Base-by-base conservation (phyloP, 2,329 filamentous ascomycete genomes). In the Trichoderma sp. region DNA sequence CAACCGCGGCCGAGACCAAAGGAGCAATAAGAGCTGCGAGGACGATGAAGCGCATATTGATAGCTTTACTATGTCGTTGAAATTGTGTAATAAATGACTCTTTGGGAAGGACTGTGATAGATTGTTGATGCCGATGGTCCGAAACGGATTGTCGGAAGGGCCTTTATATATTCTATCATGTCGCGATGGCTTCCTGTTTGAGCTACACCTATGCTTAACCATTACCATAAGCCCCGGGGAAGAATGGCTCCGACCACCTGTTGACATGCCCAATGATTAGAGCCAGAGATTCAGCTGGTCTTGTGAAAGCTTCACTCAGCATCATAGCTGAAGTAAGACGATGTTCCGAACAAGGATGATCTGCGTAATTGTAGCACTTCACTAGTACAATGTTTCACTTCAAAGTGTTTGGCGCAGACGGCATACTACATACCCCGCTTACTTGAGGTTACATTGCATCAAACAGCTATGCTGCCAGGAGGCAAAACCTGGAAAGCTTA, bases 1-100 rank as follows among this genome's bases (percentile, higher is more conserved):
- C 64, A 43, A 67, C 64, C 11, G 64, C 64, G 20, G 64, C 64
- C 13, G 64, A 67, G 23, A 34, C 64, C 9, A 67, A 11, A 9
- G 64, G 64, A 30, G 64, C 50, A 20, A 67, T n/a, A 30, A 67
- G 64, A 67, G 64, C 50, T 3, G 64, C 64, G 34, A 67, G 6
- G 34, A 67, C 23, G 23, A 67, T 58, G 50, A 67, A 67, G 3
- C 50, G 64, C 64, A 67, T 67, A 8, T 67, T 67, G 4, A n/a
- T 6, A 6, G 17, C 17, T 65, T 64, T 32, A 17, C n/a, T 39
- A 20, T 36, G 3, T 30, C 23, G 12, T 20, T 39, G 32, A 3
- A 20, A 1, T 43, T 43, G 6, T 58, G n/a, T 30, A 6, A 36
- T 30, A 9, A 9, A 13, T 39, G 15, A 13, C 11, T 30, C 5